Base-by-base conservation (phyloP, 768 basidiomycete species). In the Boletellus emodensis region DNA sequence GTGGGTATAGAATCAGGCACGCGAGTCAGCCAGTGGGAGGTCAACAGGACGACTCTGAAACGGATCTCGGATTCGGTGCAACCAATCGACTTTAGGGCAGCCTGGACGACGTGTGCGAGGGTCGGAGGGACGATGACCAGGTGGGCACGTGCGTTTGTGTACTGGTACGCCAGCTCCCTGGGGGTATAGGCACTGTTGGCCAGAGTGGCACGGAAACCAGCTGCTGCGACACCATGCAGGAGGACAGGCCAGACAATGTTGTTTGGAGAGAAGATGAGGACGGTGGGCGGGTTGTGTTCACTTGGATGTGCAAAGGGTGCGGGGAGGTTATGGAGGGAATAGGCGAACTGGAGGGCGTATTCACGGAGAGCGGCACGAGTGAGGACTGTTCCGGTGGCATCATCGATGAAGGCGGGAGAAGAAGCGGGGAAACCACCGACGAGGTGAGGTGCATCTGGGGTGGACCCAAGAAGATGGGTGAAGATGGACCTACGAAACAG, bases 151-250 rank as follows among this genome's bases (percentile, higher is more conserved):
- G 83, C 84, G 60, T 94, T 83, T 12, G 55, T 68, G 51, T 87
- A 84, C 62, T 94, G 92, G 65, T 82, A 81, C 1, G 72, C 75
- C 0, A 94, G 76, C 61, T 94, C 92, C 8, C 69, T 61, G 3
- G 82, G 64, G 4, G 82, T 85, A 60, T 89, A 93, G 0, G 75
- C 74, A 51, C 77, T 82, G 63, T 91, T 94, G 14, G 86, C 85
- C 13, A 88, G 80, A 0, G 90, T 87, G 46, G 80, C 78, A 39
- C 79, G 70, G 14, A 89, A 61, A 4, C 87, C 87, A 0, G 84
- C 85, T 0, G 90, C 84, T 38, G 84, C 72, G 62, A 68, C 65
- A 43, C 65, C 52, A 15, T 71, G 67, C 6, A 82, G 51, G 42
- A 76, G 62, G 50, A 81, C 62, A 1, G 82, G 78, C 70, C 74